These are phyloP conservation scores for Epichloe sylvatica DNA, from an alignment of 2,329 filamentous ascomycete species.

Conservation along the genomic window DNA sequence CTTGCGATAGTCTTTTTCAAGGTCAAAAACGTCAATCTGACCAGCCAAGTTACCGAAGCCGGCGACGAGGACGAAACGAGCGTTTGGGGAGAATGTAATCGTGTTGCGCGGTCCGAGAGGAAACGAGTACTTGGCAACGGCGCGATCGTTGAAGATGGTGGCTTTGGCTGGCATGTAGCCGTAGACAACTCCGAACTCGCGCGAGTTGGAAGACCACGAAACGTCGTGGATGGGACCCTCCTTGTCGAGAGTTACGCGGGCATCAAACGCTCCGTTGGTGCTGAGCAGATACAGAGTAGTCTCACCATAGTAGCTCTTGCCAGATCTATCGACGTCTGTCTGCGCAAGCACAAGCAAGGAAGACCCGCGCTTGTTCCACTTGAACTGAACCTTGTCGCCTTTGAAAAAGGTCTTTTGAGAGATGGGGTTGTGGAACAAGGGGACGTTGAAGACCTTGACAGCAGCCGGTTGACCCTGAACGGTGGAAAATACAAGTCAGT, in stretches of 20 bases:
- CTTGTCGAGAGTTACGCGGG: conserved; percentile 83
- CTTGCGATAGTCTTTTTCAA: conserved; percentile 88
- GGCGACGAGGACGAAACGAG: conserved; percentile 82
- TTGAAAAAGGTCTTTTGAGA: conserved; percentile 99
- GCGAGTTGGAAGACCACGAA: conserved; percentile 94
- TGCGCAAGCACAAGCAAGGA: conserved; percentile 88
- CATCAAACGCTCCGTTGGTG: conserved; percentile 82
- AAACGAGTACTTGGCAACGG: conserved; percentile 71
- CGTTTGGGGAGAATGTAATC: conserved; percentile 84
- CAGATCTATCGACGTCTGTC: conserved; percentile 94
- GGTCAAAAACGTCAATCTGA: conserved; percentile 94
- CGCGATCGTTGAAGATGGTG: conserved; percentile 89
- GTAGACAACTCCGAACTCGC: conserved; percentile 95
- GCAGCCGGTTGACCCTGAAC: conserved; percentile 71
- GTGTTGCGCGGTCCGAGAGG: conserved; percentile 83
- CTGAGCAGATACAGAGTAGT: conserved; percentile 93
- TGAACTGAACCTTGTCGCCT: conserved; percentile 95
- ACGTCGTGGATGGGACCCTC: conserved; percentile 97
- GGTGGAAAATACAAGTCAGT: neutral
- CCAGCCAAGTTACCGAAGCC: conserved; percentile 96
- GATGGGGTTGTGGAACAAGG: conserved; percentile 66
- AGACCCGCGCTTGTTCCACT: conserved; percentile 91
- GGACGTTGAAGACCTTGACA: conserved; percentile 89
- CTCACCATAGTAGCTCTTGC: conserved; percentile 98
- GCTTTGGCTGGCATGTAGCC: conserved; percentile 99